Base-by-base conservation (phyloP, 1,284 basidiomycete genomes). In the Apiotrichum gracile region DNA sequence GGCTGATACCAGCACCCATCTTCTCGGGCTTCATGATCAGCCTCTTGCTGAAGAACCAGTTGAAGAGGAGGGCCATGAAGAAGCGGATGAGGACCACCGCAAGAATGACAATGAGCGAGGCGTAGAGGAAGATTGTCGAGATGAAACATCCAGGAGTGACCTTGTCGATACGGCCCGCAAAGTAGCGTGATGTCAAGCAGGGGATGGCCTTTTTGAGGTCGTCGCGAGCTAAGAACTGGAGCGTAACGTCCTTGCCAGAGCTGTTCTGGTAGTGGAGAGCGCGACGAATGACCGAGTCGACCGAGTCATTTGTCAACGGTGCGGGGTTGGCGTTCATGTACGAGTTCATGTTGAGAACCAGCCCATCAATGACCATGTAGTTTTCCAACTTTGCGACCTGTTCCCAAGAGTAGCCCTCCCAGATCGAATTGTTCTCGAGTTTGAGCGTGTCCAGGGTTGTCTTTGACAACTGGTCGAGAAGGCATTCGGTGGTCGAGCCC, bases 91-190 rank as follows among this genome's bases (percentile, higher is more conserved):
- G 74, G 41, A 99, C 90, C 57, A 98, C 84, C 37, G 82, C 82
- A 54, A 98, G 82, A 68, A 98, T 93, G 76, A 97, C 84, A 66
- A 91, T 83, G 47, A 99, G 82, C 51, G 92, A 92, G 27, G 85
- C 79, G 74, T 97, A 98, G 49, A 98, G 85, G 71, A 98, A 84
- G 33, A 98, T 80, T 45, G 85, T 81, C 17, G 91, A 87, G 46
- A 91, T 85, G 74, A 97, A 94, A 76, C 96, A 99, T 14, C 91
- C 96, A 1, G 96, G 90, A 0, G 92, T 87, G 69, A 96, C 81
- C 77, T 97, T 97, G 80, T 97, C 93, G 61, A 99, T 97, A 69
- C 87, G 87, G 16, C 96, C 96, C 0, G 93, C 93, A 49, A 83
- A 82, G 72, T 94, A 97, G 8, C 93, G 84, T 65, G 89, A 78